Percentiles rank a stretch among this genome's conserved stretches.
These are phyloP conservation scores for Teratosphaeria gauchensis DNA, from an alignment of 2,329 filamentous ascomycete genomes.

Conservation along the genomic window DNA sequence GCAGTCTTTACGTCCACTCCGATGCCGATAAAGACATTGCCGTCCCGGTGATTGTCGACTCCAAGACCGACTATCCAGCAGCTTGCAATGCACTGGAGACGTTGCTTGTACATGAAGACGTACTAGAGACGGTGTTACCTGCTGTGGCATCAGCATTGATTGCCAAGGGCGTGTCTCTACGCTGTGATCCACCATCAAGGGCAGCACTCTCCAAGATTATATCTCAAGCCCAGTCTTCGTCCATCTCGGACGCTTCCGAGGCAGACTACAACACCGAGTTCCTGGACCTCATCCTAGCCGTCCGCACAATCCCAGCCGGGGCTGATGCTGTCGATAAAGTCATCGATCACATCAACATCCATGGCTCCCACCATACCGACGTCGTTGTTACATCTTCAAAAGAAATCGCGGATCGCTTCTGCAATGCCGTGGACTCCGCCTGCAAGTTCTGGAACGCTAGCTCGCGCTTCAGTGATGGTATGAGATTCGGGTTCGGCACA, in stretches of 20 bases:
- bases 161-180: slow-evolving; percentile 67
- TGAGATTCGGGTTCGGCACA: slow-evolving; percentile 94
- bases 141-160: slow-evolving; percentile 63
- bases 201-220: slow-evolving; percentile 47
- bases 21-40: slow-evolving; percentile 67
- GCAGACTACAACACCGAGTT: slow-evolving; percentile 84
- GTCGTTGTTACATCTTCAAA: slow-evolving; percentile 67
- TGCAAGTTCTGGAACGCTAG: slow-evolving; percentile 97
- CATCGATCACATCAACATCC: slow-evolving; percentile 78
- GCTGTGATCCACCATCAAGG: slow-evolving; percentile 65
- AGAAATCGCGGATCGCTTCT: slow-evolving; percentile 67
- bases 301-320: slow-evolving; percentile 59
- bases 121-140: slow-evolving; percentile 59
- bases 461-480: slow-evolving; percentile 88
- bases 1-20: slow-evolving; percentile 71
- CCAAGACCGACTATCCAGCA: slow-evolving; percentile 89
- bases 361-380: slow-evolving; percentile 92
- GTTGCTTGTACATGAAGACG: slow-evolving; percentile 68
- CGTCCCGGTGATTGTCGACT: slow-evolving; percentile 70
- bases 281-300: slow-evolving; percentile 69
- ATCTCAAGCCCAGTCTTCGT: slow-evolving; percentile 28
- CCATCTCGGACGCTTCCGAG: slow-evolving; percentile 56
- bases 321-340: slow-evolving; percentile 51
- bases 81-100: slow-evolving; percentile 95
- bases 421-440: slow-evolving; percentile 75